Base-by-base conservation (phyloP, 192 early-diverging fungal genomes). In the Backusella mclennaniae region DNA sequence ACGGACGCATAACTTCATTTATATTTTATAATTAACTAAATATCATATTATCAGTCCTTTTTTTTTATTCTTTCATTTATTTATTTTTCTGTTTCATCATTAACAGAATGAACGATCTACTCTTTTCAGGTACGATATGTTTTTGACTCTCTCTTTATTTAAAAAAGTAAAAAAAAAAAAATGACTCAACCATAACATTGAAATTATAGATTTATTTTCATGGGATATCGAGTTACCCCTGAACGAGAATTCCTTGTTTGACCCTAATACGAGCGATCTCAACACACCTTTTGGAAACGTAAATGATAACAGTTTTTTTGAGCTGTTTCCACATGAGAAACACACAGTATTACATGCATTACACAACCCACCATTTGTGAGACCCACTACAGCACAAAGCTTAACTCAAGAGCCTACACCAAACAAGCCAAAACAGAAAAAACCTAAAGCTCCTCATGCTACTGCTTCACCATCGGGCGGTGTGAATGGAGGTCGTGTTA, bases 171-270 rank as follows among this genome's bases (percentile, higher is more conserved):
- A 33, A 33, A 56, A 56, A 56, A 56, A 21, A 26, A 56, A 23
- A 23, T 56, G 11, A 11, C 53, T n/a, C 53, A 56, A 56, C 8
- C 42, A 44, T 17, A 29, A 63, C 29, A 63, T 63, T 63, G 56
- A 63, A 63, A n/a, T 14, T 63, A 63, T 63, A 63, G 56, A 63
- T 63, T 63, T 63, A 63, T 63, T 63, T 63, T 63, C 56, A 63
- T 63, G 56, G 56, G 56, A 63, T 63, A 63, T 63, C 29, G 56
- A 63, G 29, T 63, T 63, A 4, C 56, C 56, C 56, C 56, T 63
- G 26, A 63, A 29, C 56, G 56, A 63, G 26, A 63, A 63, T 63
- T 63, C 56, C 56, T 63, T 63, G 56, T 63, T 63, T 63, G 56
- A 63, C 56, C 56, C 56, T 63, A 63, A 63, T 29, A 29, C 56